A percentile compares a stretch with the other conserved stretches of the same genome.
phyloP scores from a whole-genome alignment of 768 basidiomycete species.

The Leucosporidium scottii region DNA sequence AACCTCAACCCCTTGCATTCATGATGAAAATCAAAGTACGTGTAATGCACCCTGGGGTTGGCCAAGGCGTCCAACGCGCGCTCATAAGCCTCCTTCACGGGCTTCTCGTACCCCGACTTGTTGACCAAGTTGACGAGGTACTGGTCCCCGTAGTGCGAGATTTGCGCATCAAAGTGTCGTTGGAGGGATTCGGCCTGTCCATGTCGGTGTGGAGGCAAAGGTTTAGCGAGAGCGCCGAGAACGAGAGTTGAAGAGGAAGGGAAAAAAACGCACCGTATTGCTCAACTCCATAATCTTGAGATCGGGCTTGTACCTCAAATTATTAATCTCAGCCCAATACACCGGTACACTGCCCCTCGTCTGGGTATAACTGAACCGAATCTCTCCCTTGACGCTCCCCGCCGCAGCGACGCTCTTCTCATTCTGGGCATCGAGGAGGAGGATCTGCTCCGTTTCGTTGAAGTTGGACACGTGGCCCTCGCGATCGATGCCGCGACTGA shows the following conservation, averaged over 20 bases:
- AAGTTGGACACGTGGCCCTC: conserved; percentile 91
- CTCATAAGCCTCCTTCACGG: conserved; percentile 93
- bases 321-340: conserved; percentile 96
- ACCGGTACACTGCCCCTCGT: conserved; percentile 87
- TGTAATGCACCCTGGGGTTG: conserved; percentile 66
- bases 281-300: conserved; percentile 89
- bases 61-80: conserved; percentile 59
- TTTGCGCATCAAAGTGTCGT: conserved; percentile 66
- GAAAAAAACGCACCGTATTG: conserved; percentile 58
- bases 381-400: conserved; percentile 41
- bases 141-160: conserved; percentile 66
- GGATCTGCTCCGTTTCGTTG: conserved; percentile 94
- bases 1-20: conserved; percentile 93
- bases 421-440: conserved; percentile 56
- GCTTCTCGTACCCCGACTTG: conserved; percentile 83
- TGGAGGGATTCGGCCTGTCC: conserved; percentile 61
- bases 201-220: background rate
- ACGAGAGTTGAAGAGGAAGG: conserved; percentile 16
- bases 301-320: conserved; percentile 90
- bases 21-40: conserved; percentile 95
- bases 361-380: conserved; percentile 74
- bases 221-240: background rate
- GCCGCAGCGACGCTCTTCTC: conserved; percentile 18
- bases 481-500: conserved; percentile 83
- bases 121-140: conserved; percentile 86